Conservation (phyloP, 2,329 filamentous ascomycete genomes). For the Fusarium veterinarium region DNA sequence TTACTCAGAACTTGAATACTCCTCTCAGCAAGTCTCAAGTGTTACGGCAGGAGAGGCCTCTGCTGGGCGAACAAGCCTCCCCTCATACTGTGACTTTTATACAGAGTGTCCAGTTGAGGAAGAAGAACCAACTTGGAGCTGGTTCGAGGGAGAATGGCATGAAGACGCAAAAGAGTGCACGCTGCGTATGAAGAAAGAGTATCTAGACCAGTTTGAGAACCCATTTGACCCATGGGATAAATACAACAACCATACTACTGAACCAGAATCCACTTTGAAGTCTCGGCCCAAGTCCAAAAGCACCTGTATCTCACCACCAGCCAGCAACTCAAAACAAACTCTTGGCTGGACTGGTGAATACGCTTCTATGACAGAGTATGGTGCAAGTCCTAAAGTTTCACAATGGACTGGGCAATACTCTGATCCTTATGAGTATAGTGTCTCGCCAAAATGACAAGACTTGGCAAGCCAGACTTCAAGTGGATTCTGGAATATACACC, state of each 20-base stretch:
- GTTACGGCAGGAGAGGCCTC: neutral
- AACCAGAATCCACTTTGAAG: neutral
- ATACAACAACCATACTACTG: neutral
- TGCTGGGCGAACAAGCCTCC: neutral
- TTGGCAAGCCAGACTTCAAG: neutral
- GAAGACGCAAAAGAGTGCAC: neutral
- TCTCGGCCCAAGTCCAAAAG: neutral
- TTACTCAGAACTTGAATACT: neutral
- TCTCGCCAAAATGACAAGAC: neutral
- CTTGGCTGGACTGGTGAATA: neutral
- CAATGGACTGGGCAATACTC: neutral
- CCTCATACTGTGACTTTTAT: neutral
- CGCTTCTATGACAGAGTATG: neutral
- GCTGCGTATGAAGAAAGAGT: neutral
- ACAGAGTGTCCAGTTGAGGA: neutral
- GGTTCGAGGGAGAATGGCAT: neutral
- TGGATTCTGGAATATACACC: neutral
- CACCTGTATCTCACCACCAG: neutral
- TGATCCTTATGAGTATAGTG: neutral
- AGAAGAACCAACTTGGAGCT: neutral
- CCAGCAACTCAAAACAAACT: neutral
- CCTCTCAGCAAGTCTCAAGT: neutral
- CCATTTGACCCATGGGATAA: neutral
- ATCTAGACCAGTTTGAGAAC: neutral
- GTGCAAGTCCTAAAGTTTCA: neutral